phyloP scores from a whole-genome alignment of 345 rosid species.

The Populus pruinosa region DNA sequence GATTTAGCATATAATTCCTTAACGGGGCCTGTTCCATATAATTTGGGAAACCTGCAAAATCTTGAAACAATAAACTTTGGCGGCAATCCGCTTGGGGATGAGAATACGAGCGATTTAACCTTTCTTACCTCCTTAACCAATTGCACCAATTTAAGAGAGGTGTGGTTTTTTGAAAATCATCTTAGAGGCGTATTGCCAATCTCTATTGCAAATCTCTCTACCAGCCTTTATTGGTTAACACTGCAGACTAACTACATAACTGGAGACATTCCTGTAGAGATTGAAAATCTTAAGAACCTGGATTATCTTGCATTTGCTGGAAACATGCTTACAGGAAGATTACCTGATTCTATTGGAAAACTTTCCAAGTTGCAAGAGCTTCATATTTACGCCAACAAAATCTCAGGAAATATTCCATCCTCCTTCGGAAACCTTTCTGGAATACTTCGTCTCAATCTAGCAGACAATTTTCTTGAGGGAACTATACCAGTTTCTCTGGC shows the following conservation, averaged over 20 bases:
- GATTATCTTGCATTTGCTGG: accelerated
- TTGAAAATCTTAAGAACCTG: neutral
- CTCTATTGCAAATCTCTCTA: neutral
- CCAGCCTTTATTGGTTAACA: accelerated
- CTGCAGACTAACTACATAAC: neutral
- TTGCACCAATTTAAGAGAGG: too few species aligned
- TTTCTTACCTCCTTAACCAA: too few species aligned
- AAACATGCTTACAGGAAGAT: neutral
- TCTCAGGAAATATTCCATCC: neutral
- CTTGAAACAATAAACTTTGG: too few species aligned
- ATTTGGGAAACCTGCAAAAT: too few species aligned
- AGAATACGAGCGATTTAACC: too few species aligned
- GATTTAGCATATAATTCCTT: too few species aligned
- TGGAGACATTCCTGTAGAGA: neutral
- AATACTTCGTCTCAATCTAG: neutral
- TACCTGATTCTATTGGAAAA: neutral
- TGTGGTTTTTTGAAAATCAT: too few species aligned
- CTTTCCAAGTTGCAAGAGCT: neutral
- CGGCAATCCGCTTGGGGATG: too few species aligned
- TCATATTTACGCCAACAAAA: neutral
- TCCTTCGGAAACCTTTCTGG: neutral
- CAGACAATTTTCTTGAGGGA: neutral
- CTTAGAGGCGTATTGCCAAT: neutral
- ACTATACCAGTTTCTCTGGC: neutral
- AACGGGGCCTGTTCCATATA: neutral